A percentile compares a stretch with the other conserved stretches of the same genome.
Conservation (phyloP, 225 moss, liverwort and hornwort genomes). For the Pseudisothecium myosuroides region DNA sequence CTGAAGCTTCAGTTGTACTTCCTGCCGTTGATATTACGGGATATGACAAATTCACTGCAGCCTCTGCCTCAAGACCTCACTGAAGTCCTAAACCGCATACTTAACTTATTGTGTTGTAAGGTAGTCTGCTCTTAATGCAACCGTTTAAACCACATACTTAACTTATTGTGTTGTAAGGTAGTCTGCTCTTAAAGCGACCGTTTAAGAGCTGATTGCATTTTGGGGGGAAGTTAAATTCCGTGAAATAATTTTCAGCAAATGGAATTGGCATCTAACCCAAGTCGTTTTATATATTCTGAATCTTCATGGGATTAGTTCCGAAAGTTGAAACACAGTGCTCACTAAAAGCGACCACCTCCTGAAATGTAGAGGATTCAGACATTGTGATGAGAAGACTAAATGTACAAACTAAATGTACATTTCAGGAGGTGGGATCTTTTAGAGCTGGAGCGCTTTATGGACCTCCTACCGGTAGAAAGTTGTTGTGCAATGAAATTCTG, state of each 20-base stretch:
- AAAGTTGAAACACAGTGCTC: rapidly evolving
- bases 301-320: neutral
- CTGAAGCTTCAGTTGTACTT: neutral
- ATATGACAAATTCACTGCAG: neutral
- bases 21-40: neutral
- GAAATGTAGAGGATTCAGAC: too few relatives aligned
- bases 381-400: too few relatives aligned
- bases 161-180: neutral
- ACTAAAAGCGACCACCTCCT: too few relatives aligned
- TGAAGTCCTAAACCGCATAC: neutral
- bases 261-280: neutral
- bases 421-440: neutral
- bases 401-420: neutral
- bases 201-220: neutral
- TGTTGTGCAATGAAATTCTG: too few relatives aligned
- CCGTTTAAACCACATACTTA: neutral
- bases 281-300: neutral
- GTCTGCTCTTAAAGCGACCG: neutral
- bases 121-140: neutral
- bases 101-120: neutral
- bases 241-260: neutral
- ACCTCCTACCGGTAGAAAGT: too few relatives aligned
- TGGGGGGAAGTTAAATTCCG: neutral
- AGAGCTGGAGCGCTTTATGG: too few relatives aligned
- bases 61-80: neutral